Evolutionary conservation across 2,329 filamentous ascomycete species (phyloP).

Genomic region (Ophiocordyceps camponoti-leonardi): DNA sequence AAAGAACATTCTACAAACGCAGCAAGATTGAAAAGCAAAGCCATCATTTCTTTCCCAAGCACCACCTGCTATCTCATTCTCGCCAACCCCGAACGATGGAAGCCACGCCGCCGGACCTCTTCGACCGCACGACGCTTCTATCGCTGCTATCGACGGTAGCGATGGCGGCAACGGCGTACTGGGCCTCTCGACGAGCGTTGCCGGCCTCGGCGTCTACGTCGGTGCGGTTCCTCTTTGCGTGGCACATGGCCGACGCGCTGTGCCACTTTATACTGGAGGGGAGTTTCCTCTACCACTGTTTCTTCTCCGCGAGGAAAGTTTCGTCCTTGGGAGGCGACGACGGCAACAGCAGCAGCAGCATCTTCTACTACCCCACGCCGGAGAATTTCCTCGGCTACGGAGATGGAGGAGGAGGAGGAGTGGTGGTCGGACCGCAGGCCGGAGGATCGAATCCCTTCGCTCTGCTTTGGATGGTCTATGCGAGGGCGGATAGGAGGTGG

Average conservation of each 20-base stretch:
- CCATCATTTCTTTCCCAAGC: too few relatives aligned
- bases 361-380: constrained; percentile 29
- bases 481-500: constrained; percentile 46
- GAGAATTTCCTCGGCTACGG: constrained; percentile 31
- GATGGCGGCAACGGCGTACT: constrained; percentile 32
- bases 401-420: constrained; percentile 12
- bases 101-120: constrained; percentile 29
- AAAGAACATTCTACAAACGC: too few relatives aligned
- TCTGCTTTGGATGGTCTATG: constrained; percentile 53
- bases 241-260: constrained; percentile 85
- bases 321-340: constrained; percentile 9
- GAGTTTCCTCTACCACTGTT: constrained; percentile 83
- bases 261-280: constrained; percentile 88
- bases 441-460: constrained; percentile 36
- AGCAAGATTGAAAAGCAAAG: too few relatives aligned
- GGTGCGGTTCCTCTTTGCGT: constrained; percentile 69
- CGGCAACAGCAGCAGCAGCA: too few relatives aligned
- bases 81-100: too few relatives aligned
- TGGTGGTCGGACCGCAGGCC: constrained; percentile 39
- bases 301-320: constrained; percentile 42
- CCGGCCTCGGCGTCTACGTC: constrained; percentile 33
- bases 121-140: constrained; percentile 41
- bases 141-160: constrained; percentile 38
- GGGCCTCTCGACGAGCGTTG: constrained; percentile 26
- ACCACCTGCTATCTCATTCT: not conserved